Base-by-base conservation (phyloP, 345 rosid genomes). In the Mallotus nudiflorus region DNA sequence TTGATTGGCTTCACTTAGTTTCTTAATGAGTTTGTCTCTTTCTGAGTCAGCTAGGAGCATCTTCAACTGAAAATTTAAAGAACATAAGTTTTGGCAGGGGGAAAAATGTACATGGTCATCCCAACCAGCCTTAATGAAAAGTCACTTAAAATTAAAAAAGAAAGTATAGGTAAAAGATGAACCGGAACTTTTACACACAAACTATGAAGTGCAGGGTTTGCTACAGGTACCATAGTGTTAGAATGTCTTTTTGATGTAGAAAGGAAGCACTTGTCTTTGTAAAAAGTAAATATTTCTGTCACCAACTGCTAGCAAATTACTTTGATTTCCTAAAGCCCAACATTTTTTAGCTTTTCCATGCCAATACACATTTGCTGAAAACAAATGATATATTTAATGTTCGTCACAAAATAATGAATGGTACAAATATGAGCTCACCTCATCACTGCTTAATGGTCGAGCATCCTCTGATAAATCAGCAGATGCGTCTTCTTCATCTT, bases 1-100 rank as follows among this genome's bases (percentile, higher is more conserved):
- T 77, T 94, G 98, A 84, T 91, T 89, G 66, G 98, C 98, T 90
- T 94, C 97, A 83, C 97, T 91, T 54, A 88, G 75, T 71, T 88
- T 94, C 63, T 67, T 87, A 24, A 74, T 71, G 44, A 94, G 97
- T 75, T 78, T 89, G 22, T 78, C 73, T 80, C 98, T 91, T 64
- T 90, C 93, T 13, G 89, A 78, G 79, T 90, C 96, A 37, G 80
- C 81, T 25, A 90, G 85, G 66, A 94, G 74, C 52, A 85, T 72
- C 73, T 82, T 87, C 81, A 94, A 75, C 98, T 91, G 79, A 7
- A 62, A 55, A 66, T 39, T 66, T 27, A 39, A 8, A 31, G 46
- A 27, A 65, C 4, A 3, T 15, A 14, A n/a, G 28, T 45, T 9
- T 64, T 20, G 48, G 28, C 24, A 44, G 15, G 20, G 20, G 45